phyloP scores from a whole-genome alignment of 257 asterid species.

The Solanum chilense region DNA sequence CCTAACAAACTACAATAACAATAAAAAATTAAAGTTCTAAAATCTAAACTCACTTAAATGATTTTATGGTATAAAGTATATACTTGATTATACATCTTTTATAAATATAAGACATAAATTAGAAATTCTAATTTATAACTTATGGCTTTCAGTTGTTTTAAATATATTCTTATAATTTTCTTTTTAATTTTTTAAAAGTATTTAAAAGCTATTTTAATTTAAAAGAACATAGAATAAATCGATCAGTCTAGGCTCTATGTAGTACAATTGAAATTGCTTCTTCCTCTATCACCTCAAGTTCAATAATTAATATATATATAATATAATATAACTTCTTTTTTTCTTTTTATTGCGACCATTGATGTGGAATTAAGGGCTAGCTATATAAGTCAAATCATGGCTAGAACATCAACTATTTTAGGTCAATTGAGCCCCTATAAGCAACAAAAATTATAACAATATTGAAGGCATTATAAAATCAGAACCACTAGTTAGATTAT shows the following conservation, averaged over 20 bases:
- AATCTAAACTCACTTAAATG: no score
- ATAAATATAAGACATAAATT: no score
- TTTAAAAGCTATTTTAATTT: no score
- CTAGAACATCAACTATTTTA: not conserved
- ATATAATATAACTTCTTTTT: not conserved
- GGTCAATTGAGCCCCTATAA: not conserved
- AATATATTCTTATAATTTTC: no score
- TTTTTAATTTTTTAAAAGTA: no score
- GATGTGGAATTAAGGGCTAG: not conserved
- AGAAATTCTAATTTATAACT: not conserved
- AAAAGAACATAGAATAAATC: no score
- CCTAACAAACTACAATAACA: not conserved
- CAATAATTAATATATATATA: no score
- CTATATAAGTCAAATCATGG: not conserved
- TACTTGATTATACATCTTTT: no score
- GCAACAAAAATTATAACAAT: not conserved
- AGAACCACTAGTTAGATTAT: not conserved
- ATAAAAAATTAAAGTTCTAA: not conserved
- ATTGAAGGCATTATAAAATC: not conserved
- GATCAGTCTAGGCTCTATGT: not conserved
- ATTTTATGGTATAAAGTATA: no score
- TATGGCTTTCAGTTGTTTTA: not conserved
- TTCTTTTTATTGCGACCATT: not conserved
- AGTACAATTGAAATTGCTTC: not conserved
- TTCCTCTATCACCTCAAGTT: slow-evolving; percentile 2